These are phyloP conservation scores for Amanita pallidorosea DNA, from an alignment of 768 basidiomycete species.

Conservation along the genomic window DNA sequence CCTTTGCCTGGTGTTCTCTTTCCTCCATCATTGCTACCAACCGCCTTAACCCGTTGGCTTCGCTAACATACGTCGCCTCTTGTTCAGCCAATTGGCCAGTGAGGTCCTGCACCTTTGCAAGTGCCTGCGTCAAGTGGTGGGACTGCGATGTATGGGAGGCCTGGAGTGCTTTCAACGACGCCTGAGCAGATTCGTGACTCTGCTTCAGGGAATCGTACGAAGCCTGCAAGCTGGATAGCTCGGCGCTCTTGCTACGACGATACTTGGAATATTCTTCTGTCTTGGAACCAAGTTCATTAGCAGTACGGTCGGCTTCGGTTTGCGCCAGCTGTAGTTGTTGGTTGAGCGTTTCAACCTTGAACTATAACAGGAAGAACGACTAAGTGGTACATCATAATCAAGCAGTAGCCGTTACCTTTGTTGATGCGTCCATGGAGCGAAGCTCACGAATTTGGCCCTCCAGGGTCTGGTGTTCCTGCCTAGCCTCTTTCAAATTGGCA, in stretches of 20 bases:
- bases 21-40: conserved; percentile 81
- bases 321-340: conserved; percentile 76
- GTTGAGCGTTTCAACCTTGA: conserved; percentile 74
- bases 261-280: conserved; percentile 79
- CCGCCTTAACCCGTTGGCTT: conserved; percentile 62
- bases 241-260: conserved; percentile 70
- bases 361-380: conserved; percentile 30
- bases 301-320: conserved; percentile 64
- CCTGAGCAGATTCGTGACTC: conserved; percentile 52
- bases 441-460: conserved; percentile 66
- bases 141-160: conserved; percentile 60
- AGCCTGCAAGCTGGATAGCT: conserved; percentile 65
- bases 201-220: conserved; percentile 66
- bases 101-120: conserved; percentile 65
- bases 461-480: conserved; percentile 58
- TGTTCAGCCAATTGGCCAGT: conserved; percentile 75
- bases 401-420: conserved; percentile 38
- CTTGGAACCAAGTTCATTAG: conserved; percentile 56
- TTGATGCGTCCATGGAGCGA: conserved; percentile 65
- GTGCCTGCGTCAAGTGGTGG: conserved; percentile 67
- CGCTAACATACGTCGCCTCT: conserved; percentile 72
- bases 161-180: conserved; percentile 64
- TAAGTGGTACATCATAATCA: not conserved
- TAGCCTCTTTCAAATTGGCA: conserved; percentile 58
- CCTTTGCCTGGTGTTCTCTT: conserved; percentile 76